Evolutionary conservation across 495 filamentous ascomycete species (phyloP).

Genomic region (Friedmanniomyces simplex): DNA sequence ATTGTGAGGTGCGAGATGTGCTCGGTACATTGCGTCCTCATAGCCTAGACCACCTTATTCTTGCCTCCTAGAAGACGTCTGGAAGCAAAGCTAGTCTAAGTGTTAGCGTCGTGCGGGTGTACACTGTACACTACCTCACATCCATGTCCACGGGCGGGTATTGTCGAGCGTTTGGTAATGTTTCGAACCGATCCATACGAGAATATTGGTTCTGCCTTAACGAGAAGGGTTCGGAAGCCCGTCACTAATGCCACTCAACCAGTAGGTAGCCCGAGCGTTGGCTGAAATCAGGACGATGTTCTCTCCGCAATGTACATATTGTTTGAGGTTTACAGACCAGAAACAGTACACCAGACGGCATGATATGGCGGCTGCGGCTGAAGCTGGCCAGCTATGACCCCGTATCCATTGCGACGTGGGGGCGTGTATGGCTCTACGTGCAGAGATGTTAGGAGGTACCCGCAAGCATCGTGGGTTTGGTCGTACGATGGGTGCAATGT

Average conservation of each 20-base stretch:
- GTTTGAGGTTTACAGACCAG: not conserved
- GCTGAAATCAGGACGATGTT: too few relatives aligned
- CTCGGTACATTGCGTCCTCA: too few relatives aligned
- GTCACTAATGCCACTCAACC: not conserved
- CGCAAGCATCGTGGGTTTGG: too few relatives aligned
- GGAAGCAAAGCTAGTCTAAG: not conserved
- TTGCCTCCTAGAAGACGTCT: too few relatives aligned
- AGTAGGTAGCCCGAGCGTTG: not conserved
- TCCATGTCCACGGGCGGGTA: not conserved
- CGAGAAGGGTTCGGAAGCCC: not conserved
- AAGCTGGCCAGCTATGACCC: not conserved
- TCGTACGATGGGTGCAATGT: too few relatives aligned
- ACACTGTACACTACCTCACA: not conserved
- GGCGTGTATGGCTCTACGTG: not conserved
- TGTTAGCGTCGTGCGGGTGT: not conserved
- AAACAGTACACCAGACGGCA: not conserved
- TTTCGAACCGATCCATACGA: not conserved
- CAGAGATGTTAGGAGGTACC: too few relatives aligned
- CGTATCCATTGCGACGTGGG: not conserved
- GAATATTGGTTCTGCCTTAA: not conserved
- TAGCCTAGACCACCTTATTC: too few relatives aligned
- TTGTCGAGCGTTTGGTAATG: not conserved
- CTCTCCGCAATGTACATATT: not conserved
- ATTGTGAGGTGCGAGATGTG: too few relatives aligned
- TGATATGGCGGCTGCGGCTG: not conserved